phyloP scores from a whole-genome alignment of 176 grass and related monocot species.

The Eleusine indica region DNA sequence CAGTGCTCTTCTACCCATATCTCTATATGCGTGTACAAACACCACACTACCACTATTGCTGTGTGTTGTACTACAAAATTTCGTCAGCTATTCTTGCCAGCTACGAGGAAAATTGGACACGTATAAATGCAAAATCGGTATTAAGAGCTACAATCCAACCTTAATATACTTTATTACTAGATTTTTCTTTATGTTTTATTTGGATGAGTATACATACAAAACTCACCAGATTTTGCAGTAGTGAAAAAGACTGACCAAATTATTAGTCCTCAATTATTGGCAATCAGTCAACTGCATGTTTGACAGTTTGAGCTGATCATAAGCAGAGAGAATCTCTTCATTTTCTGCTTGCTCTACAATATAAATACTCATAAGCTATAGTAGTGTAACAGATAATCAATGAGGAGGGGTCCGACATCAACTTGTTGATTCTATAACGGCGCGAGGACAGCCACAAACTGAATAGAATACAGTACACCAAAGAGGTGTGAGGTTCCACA shows the following conservation, averaged over 20 bases:
- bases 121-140: too few relatives aligned
- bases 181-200: too few relatives aligned
- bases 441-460: background rate
- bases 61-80: background rate
- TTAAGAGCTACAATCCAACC: too few relatives aligned
- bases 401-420: background rate
- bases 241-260: background rate
- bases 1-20: background rate
- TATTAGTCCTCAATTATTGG: slow-evolving; percentile 21
- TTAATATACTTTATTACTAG: too few relatives aligned
- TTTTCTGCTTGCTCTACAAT: background rate
- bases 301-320: background rate
- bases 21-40: background rate
- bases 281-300: slow-evolving; percentile 9
- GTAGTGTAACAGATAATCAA: background rate
- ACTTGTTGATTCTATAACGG: slow-evolving; percentile 29
- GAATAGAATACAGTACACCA: background rate
- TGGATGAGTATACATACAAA: too few relatives aligned
- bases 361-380: background rate
- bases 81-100: background rate
- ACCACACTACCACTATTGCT: background rate
- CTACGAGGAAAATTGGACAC: background rate
- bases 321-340: background rate
- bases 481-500: slow-evolving; percentile 43
- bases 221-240: background rate